Conservation (phyloP, 768 basidiomycete species). For the Phylloporus scabripes region DNA sequence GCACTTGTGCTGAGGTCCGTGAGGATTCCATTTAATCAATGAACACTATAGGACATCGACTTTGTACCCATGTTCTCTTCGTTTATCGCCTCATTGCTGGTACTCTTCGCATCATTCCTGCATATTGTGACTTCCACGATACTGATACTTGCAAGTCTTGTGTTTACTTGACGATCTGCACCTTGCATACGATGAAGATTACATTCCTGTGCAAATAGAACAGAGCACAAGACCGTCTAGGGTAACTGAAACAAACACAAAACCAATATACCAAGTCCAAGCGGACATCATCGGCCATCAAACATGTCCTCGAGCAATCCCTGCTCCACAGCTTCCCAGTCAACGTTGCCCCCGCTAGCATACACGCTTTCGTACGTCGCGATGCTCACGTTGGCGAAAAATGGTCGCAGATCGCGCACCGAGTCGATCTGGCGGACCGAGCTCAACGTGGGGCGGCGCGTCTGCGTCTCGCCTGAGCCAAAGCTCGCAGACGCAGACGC, state of each 20-base stretch:
- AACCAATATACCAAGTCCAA: neutral
- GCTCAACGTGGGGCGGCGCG: conserved; percentile 70
- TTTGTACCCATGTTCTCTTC: too few species aligned
- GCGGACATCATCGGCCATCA: conserved; percentile 52
- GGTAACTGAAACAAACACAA: neutral
- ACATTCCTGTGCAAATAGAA: neutral
- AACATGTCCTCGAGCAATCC: conserved; percentile 86
- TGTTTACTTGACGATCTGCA: neutral
- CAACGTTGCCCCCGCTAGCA: conserved; percentile 70
- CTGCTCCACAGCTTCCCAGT: conserved; percentile 86
- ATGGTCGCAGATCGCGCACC: conserved; percentile 79
- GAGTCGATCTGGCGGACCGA: conserved; percentile 72
- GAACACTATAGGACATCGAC: too few species aligned
- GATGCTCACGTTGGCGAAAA: conserved; percentile 88
- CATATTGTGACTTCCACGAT: too few species aligned
- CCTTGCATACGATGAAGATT: neutral
- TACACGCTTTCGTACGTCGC: conserved; percentile 90
- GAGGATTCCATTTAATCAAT: too few species aligned
- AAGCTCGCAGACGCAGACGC: conserved; percentile 17
- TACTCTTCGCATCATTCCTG: too few species aligned
- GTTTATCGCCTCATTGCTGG: too few species aligned
- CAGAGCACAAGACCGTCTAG: neutral
- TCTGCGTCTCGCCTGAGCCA: conserved; percentile 35
- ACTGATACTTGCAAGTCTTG: too few species aligned
- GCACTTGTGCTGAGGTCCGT: too few species aligned